These are phyloP conservation scores for Termitomyces sp. DNA, from an alignment of 1,284 basidiomycete species.

Conservation along the genomic window DNA sequence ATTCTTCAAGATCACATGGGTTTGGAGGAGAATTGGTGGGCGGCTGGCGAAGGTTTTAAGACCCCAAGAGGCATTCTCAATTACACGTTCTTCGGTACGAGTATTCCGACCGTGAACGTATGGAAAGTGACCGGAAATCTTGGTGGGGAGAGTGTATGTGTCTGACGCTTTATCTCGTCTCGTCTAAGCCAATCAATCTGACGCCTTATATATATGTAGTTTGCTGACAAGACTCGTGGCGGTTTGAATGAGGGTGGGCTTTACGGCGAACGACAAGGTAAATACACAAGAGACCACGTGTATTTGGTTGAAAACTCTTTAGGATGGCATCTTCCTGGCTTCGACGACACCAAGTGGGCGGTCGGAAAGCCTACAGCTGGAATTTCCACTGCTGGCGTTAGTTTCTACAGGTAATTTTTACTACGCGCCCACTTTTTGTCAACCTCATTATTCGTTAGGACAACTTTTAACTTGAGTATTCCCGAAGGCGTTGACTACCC, in stretches of 20 bases:
- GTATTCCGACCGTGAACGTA: constrained; percentile 27
- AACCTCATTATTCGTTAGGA: constrained; percentile 23
- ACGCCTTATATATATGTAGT: constrained; percentile 20
- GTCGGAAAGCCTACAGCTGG: constrained; percentile 34
- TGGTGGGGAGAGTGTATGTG: constrained; percentile 39
- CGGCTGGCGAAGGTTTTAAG: constrained; percentile 39
- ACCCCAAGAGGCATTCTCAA: constrained; percentile 38
- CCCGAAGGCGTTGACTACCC: constrained; percentile 44
- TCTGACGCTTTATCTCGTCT: neutral
- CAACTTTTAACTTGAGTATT: constrained; percentile 38
- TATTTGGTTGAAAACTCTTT: neutral
- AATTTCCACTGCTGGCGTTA: constrained; percentile 35
- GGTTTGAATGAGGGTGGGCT: constrained; percentile 45
- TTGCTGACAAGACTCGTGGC: constrained; percentile 37
- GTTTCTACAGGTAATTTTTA: constrained; percentile 35
- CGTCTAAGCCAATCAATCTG: neutral
- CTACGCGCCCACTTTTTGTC: neutral
- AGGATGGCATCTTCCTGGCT: constrained; percentile 49
- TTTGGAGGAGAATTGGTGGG: constrained; percentile 38
- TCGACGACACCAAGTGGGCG: constrained; percentile 40
- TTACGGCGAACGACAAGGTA: constrained; percentile 42
- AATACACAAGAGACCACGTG: neutral
- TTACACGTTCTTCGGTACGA: constrained; percentile 38
- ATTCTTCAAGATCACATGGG: constrained; percentile 55
- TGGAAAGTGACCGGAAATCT: constrained; percentile 48